Conservation (phyloP, 202 grass and related monocot genomes). For the Setaria viridis region DNA sequence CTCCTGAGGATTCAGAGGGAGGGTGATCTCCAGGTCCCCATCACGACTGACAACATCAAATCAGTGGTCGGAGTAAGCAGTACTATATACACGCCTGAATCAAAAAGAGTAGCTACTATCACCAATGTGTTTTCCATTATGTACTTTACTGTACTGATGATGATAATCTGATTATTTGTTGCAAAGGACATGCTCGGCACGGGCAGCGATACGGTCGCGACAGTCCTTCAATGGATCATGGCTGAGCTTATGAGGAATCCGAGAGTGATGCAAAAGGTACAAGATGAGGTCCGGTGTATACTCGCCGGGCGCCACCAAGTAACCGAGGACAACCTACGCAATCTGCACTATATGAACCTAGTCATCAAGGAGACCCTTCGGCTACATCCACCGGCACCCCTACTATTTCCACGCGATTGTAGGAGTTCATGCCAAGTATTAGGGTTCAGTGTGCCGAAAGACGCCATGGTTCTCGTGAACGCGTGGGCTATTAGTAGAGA, state of each 20-base stretch:
- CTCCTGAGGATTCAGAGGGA: constrained; percentile 14
- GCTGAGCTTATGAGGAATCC: constrained; percentile 34
- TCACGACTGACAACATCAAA: constrained; percentile 18
- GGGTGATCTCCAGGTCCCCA: constrained; percentile 8
- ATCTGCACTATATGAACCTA: constrained; percentile 30
- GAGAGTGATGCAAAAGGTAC: constrained; percentile 12
- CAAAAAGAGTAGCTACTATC: neutral
- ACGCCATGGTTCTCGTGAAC: constrained; percentile 46
- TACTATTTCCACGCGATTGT: constrained; percentile 43
- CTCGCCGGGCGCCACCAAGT: constrained; percentile 10
- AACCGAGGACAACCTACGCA: neutral
- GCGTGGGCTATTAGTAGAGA: constrained; percentile 49
- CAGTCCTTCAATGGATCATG: constrained; percentile 40
- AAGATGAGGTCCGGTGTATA: constrained; percentile 32
- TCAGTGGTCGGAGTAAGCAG: constrained; percentile 21
- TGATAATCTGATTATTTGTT: neutral
- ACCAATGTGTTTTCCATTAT: neutral
- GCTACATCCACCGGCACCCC: constrained; percentile 30
- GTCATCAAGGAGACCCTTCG: constrained; percentile 40
- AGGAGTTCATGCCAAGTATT: neutral
- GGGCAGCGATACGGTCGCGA: constrained; percentile 37
- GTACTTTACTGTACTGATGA: neutral
- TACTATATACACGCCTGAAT: neutral
- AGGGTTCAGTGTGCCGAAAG: constrained; percentile 25
- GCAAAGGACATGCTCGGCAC: constrained; percentile 30